phyloP scores from a whole-genome alignment of 371 early-diverging fungal genomes.

The Mortierella sp. region DNA sequence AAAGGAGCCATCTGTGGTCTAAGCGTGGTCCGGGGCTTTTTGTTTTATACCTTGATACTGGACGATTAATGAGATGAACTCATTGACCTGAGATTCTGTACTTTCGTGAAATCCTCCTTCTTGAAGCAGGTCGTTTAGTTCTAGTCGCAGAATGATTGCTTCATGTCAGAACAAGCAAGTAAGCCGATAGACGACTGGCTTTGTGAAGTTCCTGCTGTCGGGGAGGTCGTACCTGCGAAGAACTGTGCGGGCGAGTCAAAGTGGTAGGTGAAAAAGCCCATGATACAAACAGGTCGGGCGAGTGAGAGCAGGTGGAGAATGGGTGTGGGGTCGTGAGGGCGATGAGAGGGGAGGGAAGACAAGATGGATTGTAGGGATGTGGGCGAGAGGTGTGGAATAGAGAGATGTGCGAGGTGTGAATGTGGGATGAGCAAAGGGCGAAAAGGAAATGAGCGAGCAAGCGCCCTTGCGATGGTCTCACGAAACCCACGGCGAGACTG shows the following conservation, averaged over 20 bases:
- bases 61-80: constrained; percentile 57
- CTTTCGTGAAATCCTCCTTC: constrained; percentile 57
- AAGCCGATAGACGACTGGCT: neutral
- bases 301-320: neutral
- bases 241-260: constrained; percentile 55
- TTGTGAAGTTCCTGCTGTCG: neutral
- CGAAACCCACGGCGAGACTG: neutral
- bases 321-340: neutral
- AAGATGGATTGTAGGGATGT: neutral
- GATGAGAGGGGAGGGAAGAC: neutral
- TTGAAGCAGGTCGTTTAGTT: constrained; percentile 62
- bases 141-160: too few relatives aligned
- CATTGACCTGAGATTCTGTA: constrained; percentile 58
- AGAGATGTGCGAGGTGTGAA: neutral
- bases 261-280: constrained; percentile 53
- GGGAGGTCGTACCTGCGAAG: constrained; percentile 58
- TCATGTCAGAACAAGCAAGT: too few relatives aligned
- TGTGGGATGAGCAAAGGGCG: neutral
- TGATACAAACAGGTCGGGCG: constrained; percentile 1
- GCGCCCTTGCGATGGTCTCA: neutral
- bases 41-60: constrained; percentile 50
- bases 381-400: neutral
- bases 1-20: too few relatives aligned
- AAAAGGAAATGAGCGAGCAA: neutral
- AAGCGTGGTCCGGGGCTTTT: too few relatives aligned